Conservation (phyloP, 1,284 basidiomycete genomes). For the Leccinum discolor region DNA sequence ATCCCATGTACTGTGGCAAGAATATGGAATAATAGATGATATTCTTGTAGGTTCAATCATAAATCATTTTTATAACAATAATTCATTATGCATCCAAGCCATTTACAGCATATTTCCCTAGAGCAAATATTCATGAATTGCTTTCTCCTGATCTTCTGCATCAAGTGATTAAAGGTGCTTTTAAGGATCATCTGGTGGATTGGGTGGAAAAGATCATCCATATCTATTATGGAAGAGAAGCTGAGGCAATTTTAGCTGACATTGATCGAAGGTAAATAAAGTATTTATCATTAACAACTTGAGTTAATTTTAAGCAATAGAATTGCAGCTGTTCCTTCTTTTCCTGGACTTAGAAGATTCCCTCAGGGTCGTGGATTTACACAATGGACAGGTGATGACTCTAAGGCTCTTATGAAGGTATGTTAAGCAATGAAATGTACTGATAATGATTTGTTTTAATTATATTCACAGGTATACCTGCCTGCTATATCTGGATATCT, state of each 20-base stretch:
- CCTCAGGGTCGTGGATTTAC: neutral
- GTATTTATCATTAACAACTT: neutral
- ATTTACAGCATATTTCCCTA: neutral
- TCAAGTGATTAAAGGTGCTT: neutral
- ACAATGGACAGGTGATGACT: neutral
- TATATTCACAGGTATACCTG: neutral
- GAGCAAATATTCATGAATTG: neutral
- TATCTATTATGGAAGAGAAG: neutral
- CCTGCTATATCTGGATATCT: neutral
- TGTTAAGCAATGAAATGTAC: neutral
- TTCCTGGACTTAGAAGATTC: neutral
- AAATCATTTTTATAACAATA: neutral
- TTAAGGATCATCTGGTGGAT: neutral
- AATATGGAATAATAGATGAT: neutral
- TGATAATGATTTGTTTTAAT: neutral
- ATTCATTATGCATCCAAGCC: neutral
- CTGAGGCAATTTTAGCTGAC: neutral
- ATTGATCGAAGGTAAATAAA: neutral
- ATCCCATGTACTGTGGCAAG: neutral
- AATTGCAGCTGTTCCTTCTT: neutral
- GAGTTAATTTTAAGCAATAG: neutral
- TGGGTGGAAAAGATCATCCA: neutral
- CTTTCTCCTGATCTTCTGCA: neutral
- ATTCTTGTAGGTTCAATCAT: neutral
- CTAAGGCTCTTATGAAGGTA: slow-evolving; percentile 1